Base-by-base conservation (phyloP, 1,284 basidiomycete species). In the Naganishia sp. region DNA sequence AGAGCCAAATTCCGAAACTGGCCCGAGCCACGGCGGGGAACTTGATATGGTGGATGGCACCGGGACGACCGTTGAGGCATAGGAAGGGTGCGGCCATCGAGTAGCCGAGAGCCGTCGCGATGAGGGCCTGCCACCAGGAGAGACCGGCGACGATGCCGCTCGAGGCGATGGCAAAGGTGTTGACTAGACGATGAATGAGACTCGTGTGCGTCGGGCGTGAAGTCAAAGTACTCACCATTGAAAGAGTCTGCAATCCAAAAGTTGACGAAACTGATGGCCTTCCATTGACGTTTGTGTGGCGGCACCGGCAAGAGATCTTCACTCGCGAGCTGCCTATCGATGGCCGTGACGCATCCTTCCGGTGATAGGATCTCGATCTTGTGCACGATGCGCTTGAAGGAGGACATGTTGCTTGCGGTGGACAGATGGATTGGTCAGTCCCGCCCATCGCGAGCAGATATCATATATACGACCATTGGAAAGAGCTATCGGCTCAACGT, bases 221-320 rank as follows among this genome's bases (percentile, higher is more conserved):
- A n/a, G 25, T n/a, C 11, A 11, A 15, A 89, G 82, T 86, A 88
- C 78, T 87, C 88, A 74, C 90, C 83, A 75, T 90, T 92, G 83
- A 90, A 90, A 71, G 84, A 86, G 78, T 90, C 89, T 52, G 88
- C 88, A 64, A 90, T 83, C 89, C 88, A 91, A 78, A 88, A 90
- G 49, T 70, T 63, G 28, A 74, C 71, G 69, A 69, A 59, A 42
- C 23, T 36, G 28, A 25, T 72, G 69, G 42, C 71, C 64, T 61
- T 74, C 72, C 77, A 77, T 75, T 49, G 74, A 75, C 70, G 73
- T 70, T 78, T 73, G 28, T 74, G 73, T 16, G 72, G 69, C 6
- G 70, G 66, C 6, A 73, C 72, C 10, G 75, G 73, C 33, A 77
- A 67, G 18, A 75, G 67, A 64, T 73, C 67, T 70, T 82, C 75